Percentiles rank a stretch among this genome's conserved stretches.
phyloP scores from a whole-genome alignment of 768 basidiomycete species.

The Symmetrospora coprosmae region DNA sequence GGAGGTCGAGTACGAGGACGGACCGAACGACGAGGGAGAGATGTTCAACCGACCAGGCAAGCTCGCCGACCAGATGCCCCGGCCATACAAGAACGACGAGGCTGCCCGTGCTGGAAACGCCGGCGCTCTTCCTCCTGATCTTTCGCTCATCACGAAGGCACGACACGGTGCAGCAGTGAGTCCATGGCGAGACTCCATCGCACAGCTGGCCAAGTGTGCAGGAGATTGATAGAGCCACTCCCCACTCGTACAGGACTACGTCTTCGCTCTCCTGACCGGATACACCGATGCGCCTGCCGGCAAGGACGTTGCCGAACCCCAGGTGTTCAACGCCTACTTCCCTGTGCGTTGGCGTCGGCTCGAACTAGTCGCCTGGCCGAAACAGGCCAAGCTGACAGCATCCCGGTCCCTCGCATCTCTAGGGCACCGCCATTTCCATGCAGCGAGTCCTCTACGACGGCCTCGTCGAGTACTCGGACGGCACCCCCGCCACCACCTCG shows the following conservation, averaged over 20 bases:
- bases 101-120: constrained; percentile 85
- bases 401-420: neutral
- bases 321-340: constrained; percentile 36
- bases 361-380: constrained; percentile 37
- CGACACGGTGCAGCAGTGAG: constrained; percentile 68
- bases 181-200: no score
- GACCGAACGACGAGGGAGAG: constrained; percentile 83
- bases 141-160: constrained; percentile 93
- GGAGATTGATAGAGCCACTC: no score
- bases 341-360: constrained; percentile 67
- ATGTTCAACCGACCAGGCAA: constrained; percentile 99
- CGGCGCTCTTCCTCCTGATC: constrained; percentile 91
- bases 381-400: neutral
- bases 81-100: constrained; percentile 93
- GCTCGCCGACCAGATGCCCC: constrained; percentile 88
- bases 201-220: no score
- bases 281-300: constrained; percentile 86
- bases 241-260: constrained; percentile 70
- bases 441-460: constrained; percentile 91
- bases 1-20: constrained; percentile 91
- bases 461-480: constrained; percentile 90
- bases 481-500: constrained; percentile 86
- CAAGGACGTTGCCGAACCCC: constrained; percentile 33
- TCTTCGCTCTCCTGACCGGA: constrained; percentile 91
- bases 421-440: constrained; percentile 93